Evolutionary conservation across 805 yeast species (phyloP).

Genomic region (Yarrowia porcina): DNA sequence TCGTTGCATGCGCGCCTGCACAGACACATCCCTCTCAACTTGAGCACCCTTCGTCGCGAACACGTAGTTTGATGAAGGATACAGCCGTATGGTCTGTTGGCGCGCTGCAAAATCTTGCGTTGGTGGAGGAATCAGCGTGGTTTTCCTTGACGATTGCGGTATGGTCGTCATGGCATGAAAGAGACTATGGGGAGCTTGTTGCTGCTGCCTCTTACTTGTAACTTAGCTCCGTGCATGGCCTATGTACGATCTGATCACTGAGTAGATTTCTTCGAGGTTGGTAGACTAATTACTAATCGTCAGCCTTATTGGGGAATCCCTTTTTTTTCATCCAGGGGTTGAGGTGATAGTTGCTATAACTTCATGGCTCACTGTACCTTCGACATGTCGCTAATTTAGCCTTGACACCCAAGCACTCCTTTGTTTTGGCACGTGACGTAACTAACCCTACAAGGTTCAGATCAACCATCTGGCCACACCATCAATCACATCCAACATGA

Average conservation of each 20-base stretch:
- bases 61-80: slow-evolving; percentile 38
- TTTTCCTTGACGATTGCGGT: slow-evolving; percentile 18
- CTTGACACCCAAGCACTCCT: neutral
- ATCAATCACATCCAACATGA: neutral
- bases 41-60: slow-evolving; percentile 37
- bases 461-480: slow-evolving; percentile 23
- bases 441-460: slow-evolving; percentile 8
- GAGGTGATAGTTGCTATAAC: neutral
- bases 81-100: slow-evolving; percentile 34
- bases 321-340: neutral
- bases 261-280: neutral
- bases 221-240: slow-evolving; percentile 20
- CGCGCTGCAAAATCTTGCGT: slow-evolving; percentile 29
- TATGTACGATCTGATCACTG: neutral
- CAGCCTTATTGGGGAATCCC: neutral
- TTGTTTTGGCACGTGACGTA: slow-evolving; percentile 20
- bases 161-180: slow-evolving; percentile 21
- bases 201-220: slow-evolving; percentile 11
- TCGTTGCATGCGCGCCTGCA: slow-evolving; percentile 33
- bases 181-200: slow-evolving; percentile 5
- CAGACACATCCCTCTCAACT: slow-evolving; percentile 37
- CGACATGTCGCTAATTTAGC: neutral
- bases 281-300: neutral
- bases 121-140: slow-evolving; percentile 27
- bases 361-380: neutral